Evolutionary conservation across 2,329 filamentous ascomycete genomes (phyloP).

Genomic region (Claviceps sp.): DNA sequence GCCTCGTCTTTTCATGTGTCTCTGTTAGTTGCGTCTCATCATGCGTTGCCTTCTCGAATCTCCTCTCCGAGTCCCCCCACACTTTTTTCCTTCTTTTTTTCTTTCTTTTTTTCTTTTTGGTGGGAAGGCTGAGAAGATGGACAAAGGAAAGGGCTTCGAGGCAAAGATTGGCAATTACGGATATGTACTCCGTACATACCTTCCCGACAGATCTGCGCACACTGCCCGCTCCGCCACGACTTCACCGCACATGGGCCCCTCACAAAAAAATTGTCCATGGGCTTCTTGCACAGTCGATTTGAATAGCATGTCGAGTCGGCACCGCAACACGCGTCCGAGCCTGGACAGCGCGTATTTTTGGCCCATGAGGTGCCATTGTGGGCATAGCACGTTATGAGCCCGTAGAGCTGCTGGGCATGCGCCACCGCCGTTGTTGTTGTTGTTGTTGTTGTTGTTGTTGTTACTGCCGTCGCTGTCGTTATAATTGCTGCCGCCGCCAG

Average conservation of each 20-base stretch:
- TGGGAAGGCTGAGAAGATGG: too few species aligned
- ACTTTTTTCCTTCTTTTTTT: too few species aligned
- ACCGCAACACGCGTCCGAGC: slow-evolving; percentile 2
- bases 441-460: not conserved
- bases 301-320: not conserved
- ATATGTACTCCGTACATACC: too few species aligned
- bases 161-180: too few species aligned
- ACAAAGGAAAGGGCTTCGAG: too few species aligned
- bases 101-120: too few species aligned
- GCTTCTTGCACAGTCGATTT: slow-evolving; percentile 1
- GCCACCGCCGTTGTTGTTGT: not conserved
- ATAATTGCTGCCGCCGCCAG: not conserved
- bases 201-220: slow-evolving; percentile 1
- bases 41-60: not conserved
- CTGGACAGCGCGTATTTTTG: slow-evolving; percentile 2
- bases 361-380: not conserved
- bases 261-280: not conserved
- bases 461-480: not conserved
- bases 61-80: not conserved
- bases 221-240: not conserved
- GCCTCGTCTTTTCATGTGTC: not conserved
- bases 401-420: not conserved
- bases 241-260: slow-evolving; percentile 1
- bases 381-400: not conserved
- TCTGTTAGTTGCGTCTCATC: not conserved